Conservation (phyloP, 768 basidiomycete genomes). For the Tricholoma matsutake region DNA sequence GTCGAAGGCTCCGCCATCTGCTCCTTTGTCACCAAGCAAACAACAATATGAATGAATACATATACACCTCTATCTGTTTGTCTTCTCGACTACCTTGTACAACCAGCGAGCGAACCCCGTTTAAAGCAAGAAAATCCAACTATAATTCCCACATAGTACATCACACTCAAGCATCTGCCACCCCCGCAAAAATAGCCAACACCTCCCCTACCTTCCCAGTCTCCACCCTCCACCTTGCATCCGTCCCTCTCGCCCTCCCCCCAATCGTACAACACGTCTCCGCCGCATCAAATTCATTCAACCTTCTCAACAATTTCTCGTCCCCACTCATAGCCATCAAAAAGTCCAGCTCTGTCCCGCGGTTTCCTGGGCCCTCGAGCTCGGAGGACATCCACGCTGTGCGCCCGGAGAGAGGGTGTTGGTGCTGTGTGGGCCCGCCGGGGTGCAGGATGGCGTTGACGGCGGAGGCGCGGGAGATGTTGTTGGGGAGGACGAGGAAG, state of each 20-base stretch:
- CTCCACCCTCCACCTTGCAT: conserved; percentile 67
- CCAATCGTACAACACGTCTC: conserved; percentile 72
- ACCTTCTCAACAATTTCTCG: conserved; percentile 70
- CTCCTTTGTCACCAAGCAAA: no score
- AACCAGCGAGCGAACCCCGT: no score
- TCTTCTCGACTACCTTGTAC: background rate
- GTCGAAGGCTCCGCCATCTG: no score
- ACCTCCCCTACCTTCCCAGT: conserved; percentile 29
- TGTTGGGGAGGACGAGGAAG: conserved; percentile 82
- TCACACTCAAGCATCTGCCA: background rate
- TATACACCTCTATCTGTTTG: background rate
- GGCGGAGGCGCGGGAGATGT: conserved; percentile 80
- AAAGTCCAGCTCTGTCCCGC: conserved; percentile 48
- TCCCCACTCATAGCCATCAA: conserved; percentile 69
- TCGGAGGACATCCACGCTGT: conserved; percentile 37
- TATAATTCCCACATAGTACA: background rate
- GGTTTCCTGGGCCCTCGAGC: conserved; percentile 20
- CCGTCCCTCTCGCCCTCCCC: conserved; percentile 57
- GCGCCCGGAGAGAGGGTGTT: conserved; percentile 31
- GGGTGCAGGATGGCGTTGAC: conserved; percentile 78
- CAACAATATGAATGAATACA: no score
- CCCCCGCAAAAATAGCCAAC: conserved; percentile 24
- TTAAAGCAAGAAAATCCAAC: no score
- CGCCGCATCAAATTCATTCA: conserved; percentile 71
- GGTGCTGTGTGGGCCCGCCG: conserved; percentile 45